Conservation (phyloP, 2,329 filamentous ascomycete species). For the Cyphellophora europaea region DNA sequence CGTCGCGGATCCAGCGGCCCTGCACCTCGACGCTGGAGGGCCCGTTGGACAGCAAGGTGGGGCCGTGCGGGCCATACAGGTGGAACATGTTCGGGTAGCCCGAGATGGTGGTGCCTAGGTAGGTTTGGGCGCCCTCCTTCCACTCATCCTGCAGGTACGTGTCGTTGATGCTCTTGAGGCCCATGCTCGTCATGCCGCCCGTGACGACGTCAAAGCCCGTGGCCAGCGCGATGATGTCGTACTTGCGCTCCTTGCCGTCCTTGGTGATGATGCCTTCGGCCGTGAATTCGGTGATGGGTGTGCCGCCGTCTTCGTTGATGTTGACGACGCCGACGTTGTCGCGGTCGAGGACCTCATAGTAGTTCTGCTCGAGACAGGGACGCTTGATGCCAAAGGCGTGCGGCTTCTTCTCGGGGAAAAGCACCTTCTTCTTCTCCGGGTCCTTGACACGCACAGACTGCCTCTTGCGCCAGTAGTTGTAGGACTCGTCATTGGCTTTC, state of each 20-base stretch:
- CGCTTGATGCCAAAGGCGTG: constrained; percentile 50
- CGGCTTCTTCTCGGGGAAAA: constrained; percentile 43
- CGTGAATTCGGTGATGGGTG: constrained; percentile 32
- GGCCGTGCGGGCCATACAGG: constrained; percentile 47
- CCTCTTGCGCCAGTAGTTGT: constrained; percentile 48
- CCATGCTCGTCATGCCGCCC: constrained; percentile 29
- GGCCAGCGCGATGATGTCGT: constrained; percentile 32
- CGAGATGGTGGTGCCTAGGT: constrained; percentile 32
- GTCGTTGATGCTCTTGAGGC: constrained; percentile 32
- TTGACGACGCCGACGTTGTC: constrained; percentile 39
- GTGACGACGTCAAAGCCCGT: constrained; percentile 37
- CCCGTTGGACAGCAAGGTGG: constrained; percentile 48
- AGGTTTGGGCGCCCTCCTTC: constrained; percentile 25
- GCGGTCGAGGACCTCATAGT: constrained; percentile 40
- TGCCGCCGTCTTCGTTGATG: constrained; percentile 28
- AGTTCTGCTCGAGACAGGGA: constrained; percentile 38
- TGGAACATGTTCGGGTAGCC: constrained; percentile 43
- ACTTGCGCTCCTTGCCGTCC: constrained; percentile 28
- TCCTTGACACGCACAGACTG: constrained; percentile 42
- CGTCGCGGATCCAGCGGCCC: constrained; percentile 43
- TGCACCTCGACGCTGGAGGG: constrained; percentile 48
- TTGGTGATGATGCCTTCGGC: constrained; percentile 30
- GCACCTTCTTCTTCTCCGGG: constrained; percentile 38
- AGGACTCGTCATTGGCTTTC: constrained; percentile 43
- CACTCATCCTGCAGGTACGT: constrained; percentile 27